A percentile compares a stretch with the other conserved stretches of the same genome.
Conservation (phyloP, 2,329 filamentous ascomycete genomes). For the Diplocarpon mali region DNA sequence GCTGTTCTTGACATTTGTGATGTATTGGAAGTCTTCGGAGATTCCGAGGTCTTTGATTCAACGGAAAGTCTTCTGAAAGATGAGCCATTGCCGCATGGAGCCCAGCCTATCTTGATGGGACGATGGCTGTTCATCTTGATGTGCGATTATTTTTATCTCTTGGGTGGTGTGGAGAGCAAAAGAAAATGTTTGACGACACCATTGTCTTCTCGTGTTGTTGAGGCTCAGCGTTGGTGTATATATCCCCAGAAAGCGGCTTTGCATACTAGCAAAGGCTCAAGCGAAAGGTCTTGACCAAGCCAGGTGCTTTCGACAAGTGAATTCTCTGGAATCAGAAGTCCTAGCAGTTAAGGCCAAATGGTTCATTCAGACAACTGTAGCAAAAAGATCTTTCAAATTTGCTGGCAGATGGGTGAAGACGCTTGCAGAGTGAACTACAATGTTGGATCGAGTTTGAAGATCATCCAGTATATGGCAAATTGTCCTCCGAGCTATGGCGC, state of each 20-base stretch:
- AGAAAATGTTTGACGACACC: too few species aligned
- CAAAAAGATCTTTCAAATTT: too few species aligned
- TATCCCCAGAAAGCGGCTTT: too few species aligned
- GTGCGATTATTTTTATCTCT: neutral
- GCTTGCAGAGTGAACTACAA: too few species aligned
- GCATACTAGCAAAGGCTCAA: too few species aligned
- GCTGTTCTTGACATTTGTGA: slow-evolving; percentile 12
- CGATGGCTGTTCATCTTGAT: slow-evolving; percentile 2
- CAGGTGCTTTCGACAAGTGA: too few species aligned
- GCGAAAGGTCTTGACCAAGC: too few species aligned
- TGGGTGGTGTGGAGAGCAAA: too few species aligned
- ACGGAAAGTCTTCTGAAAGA: neutral
- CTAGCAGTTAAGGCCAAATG: neutral
- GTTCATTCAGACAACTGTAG: neutral
- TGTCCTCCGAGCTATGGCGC: neutral
- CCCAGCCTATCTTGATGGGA: slow-evolving; percentile 22
- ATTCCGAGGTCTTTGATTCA: neutral
- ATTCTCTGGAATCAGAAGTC: too few species aligned
- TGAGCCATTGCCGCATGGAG: slow-evolving; percentile 2
- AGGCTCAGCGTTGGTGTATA: too few species aligned
- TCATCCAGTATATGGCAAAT: neutral
- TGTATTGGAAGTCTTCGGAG: neutral
- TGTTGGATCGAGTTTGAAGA: neutral
- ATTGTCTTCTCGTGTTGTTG: too few species aligned
- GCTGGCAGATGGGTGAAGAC: too few species aligned